Evolutionary conservation across 176 grass and related monocot species (phyloP), one percentile per base, ranked within the genome.

Genomic region (Rhynchospora pubera): DNA sequence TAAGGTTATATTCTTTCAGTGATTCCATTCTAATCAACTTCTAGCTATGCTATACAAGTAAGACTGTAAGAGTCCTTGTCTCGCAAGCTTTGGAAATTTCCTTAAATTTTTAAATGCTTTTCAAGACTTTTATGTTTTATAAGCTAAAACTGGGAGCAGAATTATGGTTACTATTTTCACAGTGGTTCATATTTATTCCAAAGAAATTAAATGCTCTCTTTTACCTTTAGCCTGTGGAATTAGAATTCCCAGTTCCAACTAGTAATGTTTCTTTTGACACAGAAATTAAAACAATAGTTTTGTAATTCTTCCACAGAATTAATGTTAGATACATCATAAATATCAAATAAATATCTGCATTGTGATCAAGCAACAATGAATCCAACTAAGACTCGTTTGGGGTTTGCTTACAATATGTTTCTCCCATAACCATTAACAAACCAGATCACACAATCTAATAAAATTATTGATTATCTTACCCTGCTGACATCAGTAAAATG

Each of bases 401-500:
- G 58, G 26, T 28, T 0, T 61, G 58, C 58, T 22, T 22, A 2
- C 58, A 61, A 23, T 61, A 61, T 22, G 58, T n/a, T 34, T 68
- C 42, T 30, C 28, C 30, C 30, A 68, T 43, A 39, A 43, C 9
- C 6, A 18, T 15, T 11, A 65, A 65, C 62, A 68, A 4, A 68
- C 15, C 65, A 68, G 30, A 43, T n/a, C 42, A 15, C 34, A 43
- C 10, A 11, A 28, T 64, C 10, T 28, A 7, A 64, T 64, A 64
- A 39, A 39, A 55, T 85, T 65, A 75, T 62, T 3, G 52, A 83
- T 71, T 19, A 39, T 82, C 85, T 43, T 84, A 98, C 95, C 89
- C 95, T 93, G 82, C 92, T 98, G 92, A 94, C 64, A 55, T 98
- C 95, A 70, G 95, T 98, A 88, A 92, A 98, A 83, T 98, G 90